Evolutionary conservation across 306 rosid genomes (phyloP).

Genomic region (Vicia faba): DNA sequence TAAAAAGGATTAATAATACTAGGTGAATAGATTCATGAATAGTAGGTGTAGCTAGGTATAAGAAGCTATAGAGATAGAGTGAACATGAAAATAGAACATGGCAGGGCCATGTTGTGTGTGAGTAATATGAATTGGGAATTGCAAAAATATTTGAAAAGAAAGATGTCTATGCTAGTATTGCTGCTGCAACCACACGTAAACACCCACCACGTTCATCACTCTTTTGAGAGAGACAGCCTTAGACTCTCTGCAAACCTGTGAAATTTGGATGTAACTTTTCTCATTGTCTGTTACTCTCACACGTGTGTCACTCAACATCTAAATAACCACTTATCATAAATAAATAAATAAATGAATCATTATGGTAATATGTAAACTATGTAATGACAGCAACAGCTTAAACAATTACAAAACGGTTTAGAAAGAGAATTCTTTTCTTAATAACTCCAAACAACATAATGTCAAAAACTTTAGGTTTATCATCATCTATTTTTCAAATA

Average conservation of each 20-base stretch:
- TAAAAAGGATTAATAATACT: not conserved
- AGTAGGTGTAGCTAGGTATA: not conserved
- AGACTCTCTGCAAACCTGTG: constrained; percentile 41
- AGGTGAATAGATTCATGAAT: not conserved
- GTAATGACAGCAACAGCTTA: not conserved
- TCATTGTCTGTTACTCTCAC: constrained; percentile 45
- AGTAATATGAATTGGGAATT: not conserved
- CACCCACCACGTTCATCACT: constrained; percentile 45
- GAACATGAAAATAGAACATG: not conserved
- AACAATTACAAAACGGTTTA: no score
- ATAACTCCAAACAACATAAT: no score
- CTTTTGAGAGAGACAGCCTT: constrained; percentile 55
- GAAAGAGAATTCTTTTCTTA: no score
- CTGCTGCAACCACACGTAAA: constrained; percentile 43
- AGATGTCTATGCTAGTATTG: constrained; percentile 48
- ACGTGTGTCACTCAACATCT: constrained; percentile 16
- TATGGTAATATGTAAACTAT: not conserved
- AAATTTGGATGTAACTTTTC: constrained; percentile 22
- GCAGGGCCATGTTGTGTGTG: not conserved
- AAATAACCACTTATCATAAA: not conserved
- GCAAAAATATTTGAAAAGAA: constrained; percentile 42
- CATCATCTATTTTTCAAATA: no score
- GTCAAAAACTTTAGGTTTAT: no score
- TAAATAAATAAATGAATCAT: not conserved
- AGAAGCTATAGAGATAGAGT: not conserved